Base-by-base conservation (phyloP, 1,284 basidiomycete genomes). In the Blastosporella zonata region DNA sequence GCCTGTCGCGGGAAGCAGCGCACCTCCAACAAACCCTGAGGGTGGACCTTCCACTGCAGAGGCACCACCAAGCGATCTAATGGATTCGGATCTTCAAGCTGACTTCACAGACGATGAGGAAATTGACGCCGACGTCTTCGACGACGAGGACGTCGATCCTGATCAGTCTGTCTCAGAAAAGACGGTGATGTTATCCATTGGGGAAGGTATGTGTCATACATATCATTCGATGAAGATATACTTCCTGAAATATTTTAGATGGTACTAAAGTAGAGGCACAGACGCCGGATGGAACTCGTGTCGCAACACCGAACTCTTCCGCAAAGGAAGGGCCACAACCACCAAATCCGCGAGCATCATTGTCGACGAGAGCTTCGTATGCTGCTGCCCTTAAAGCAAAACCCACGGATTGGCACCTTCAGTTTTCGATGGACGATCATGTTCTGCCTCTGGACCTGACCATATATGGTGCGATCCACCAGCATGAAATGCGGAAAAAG, bases 391-490 rank as follows among this genome's bases (percentile, higher is more conserved):
- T 97, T 54, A 97, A 96, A 70, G 74, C 92, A 1, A 90, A 92
- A 62, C 92, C 94, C 0, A 82, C 79, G 18, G 95, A 99, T 62
- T 99, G 94, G 93, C 95, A 99, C 65, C 79, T 99, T 40, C 90
- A 95, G 65, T 99, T 99, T 67, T 87, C 82, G 15, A 87, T 98
- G 78, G 91, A 93, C 59, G 93, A 90, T 49, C 82, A 91, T 51
- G 71, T 81, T 12, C 71, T 99, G 20, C 84, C 87, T 0, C 70
- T 96, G 52, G 89, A 94, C 63, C 79, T 96, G 52, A 99, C 97
- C 0, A 87, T 99, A 50, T 99, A 97, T 62, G 95, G 95, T 2
- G 95, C 93, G 0, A 87, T 98, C 35, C 93, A 98, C 65, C 87
- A 90, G 55, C 84, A 90, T 61, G 90, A 93, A 62, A 78, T 80